phyloP scores from a whole-genome alignment of 1,139 yeast species.

The Neolecta irregularis region DNA sequence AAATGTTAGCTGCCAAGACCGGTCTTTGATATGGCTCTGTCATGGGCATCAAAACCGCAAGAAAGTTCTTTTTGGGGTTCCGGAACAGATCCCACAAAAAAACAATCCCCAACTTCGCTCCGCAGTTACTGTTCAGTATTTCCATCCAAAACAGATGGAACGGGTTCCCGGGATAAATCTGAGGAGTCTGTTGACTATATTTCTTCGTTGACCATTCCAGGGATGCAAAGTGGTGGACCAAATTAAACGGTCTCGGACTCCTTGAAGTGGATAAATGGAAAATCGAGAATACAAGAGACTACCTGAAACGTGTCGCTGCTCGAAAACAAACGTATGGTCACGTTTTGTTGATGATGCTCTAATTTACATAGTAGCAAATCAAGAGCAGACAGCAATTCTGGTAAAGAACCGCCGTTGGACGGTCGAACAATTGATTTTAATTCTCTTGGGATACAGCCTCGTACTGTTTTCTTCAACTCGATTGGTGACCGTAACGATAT shows the following conservation, averaged over 20 bases:
- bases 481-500: too few species aligned
- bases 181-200: not conserved
- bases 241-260: conserved; percentile 55
- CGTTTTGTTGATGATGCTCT: too few species aligned
- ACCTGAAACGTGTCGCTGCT: conserved; percentile 48
- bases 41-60: conserved; percentile 57
- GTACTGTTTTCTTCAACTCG: conserved; percentile 1
- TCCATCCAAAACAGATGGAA: too few species aligned
- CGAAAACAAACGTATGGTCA: too few species aligned
- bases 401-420: too few species aligned
- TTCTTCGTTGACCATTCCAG: conserved; percentile 1
- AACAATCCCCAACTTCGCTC: too few species aligned
- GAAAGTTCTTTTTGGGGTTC: conserved; percentile 70
- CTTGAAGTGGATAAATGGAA: conserved; percentile 71
- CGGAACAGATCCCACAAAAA: too few species aligned
- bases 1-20: conserved; percentile 30
- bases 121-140: too few species aligned
- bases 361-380: too few species aligned
- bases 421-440: too few species aligned
- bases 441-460: too few species aligned
- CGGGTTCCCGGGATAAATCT: not conserved
- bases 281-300: conserved; percentile 49
- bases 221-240: conserved; percentile 62
- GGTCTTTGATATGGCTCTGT: conserved; percentile 47
- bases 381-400: too few species aligned